A percentile compares a stretch with the other conserved stretches of the same genome.
These are phyloP conservation scores for Zygosaccharomyces sapae DNA, from an alignment of 1,139 yeast species.

Conservation along the genomic window DNA sequence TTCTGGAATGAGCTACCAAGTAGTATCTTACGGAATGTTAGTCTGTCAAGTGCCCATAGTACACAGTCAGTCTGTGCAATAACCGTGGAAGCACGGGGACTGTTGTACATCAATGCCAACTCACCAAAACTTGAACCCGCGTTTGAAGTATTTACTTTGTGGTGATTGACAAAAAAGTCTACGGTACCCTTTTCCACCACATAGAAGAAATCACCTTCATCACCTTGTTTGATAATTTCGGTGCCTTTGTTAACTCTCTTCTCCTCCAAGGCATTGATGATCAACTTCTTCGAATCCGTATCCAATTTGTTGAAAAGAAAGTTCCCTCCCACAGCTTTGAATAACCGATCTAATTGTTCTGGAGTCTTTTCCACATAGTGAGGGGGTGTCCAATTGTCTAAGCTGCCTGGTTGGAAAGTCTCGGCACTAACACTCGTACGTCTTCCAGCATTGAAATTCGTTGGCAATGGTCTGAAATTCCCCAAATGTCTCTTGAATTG, in stretches of 20 bases:
- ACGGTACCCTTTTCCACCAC: conserved; percentile 83
- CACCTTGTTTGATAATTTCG: conserved; percentile 85
- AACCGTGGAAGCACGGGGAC: conserved; percentile 97
- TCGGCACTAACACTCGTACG: conserved; percentile 88
- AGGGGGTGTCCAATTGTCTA: conserved; percentile 75
- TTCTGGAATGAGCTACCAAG: conserved; percentile 87
- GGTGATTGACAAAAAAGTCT: conserved; percentile 71
- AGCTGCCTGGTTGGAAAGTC: conserved; percentile 41
- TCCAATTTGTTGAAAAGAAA: conserved; percentile 79
- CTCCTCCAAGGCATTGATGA: conserved; percentile 76
- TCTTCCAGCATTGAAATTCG: conserved; percentile 71
- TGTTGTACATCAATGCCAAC: conserved; percentile 92
- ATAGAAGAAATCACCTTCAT: conserved; percentile 92
- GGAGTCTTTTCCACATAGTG: conserved; percentile 54
- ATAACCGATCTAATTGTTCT: conserved; percentile 64
- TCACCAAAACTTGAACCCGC: conserved; percentile 95
- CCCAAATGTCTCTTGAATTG: background rate
- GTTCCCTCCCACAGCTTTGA: conserved; percentile 68
- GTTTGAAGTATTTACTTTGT: conserved; percentile 67
- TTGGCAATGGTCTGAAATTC: conserved; percentile 40
- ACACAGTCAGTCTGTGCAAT: conserved; percentile 64
- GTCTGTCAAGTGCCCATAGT: conserved; percentile 90
- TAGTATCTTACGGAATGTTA: conserved; percentile 86
- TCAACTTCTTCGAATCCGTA: conserved; percentile 66
- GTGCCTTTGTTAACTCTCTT: conserved; percentile 56